Evolutionary conservation across 148 eudicot species (phyloP).

Genomic region (Dianthus caryophyllus): DNA sequence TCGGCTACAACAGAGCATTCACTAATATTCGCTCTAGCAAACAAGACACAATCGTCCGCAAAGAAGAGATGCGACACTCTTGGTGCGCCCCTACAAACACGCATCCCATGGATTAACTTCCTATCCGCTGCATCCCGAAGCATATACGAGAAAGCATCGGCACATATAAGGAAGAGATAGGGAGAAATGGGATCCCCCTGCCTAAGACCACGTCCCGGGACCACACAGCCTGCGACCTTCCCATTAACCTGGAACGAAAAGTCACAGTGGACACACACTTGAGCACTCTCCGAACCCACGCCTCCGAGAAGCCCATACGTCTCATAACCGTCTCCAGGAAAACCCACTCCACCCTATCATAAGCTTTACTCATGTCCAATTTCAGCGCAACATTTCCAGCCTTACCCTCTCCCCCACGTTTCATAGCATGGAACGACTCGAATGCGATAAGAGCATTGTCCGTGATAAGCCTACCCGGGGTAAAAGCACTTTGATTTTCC

Average conservation of each 20-base stretch:
- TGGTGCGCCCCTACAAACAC: too few relatives aligned
- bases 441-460: neutral
- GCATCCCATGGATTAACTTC: too few relatives aligned
- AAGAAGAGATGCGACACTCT: too few relatives aligned
- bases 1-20: too few relatives aligned
- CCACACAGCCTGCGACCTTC: neutral
- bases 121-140: too few relatives aligned
- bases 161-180: neutral
- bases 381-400: neutral
- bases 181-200: neutral
- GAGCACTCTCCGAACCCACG: neutral
- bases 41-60: too few relatives aligned
- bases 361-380: neutral
- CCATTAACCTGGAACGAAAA: neutral
- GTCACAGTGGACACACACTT: neutral
- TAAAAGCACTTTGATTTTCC: neutral
- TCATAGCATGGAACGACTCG: neutral
- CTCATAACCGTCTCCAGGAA: neutral
- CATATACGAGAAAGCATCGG: too few relatives aligned
- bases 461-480: too few relatives aligned
- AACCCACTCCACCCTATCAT: neutral
- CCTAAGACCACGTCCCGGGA: neutral
- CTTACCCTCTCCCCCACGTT: neutral
- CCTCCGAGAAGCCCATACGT: neutral
- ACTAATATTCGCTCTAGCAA: too few relatives aligned